phyloP scores from a whole-genome alignment of 139 green algal genomes.

The Mesotaenium endlicherianum region DNA sequence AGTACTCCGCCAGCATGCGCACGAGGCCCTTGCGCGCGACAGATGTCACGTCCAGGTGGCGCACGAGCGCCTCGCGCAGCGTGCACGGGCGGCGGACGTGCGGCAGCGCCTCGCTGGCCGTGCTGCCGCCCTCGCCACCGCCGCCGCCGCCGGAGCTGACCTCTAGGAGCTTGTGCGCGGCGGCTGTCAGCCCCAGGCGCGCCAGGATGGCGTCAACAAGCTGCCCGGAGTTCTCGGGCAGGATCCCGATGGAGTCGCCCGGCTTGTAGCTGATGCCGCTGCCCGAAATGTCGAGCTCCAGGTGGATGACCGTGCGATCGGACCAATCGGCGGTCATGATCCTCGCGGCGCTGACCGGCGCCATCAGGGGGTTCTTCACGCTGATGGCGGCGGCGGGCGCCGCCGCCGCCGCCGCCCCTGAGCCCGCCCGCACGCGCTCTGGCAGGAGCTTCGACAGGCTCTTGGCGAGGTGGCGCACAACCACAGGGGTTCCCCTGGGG shows the following conservation, averaged over 20 bases:
- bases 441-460: no score
- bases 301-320: slow-evolving; percentile 73
- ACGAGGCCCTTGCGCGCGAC: slow-evolving; percentile 77
- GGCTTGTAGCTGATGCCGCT: slow-evolving; percentile 70
- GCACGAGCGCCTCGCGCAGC: slow-evolving; percentile 66
- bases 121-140: slow-evolving; percentile 12
- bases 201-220: slow-evolving; percentile 66
- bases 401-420: no score
- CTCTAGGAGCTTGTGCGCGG: neutral
- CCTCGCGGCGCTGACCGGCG: neutral
- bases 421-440: no score
- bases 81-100: slow-evolving; percentile 67
- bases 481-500: no score
- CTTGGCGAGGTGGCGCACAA: no score
- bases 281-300: slow-evolving; percentile 73
- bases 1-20: slow-evolving; percentile 82
- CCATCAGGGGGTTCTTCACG: neutral
- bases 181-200: slow-evolving; percentile 53
- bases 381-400: no score
- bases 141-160: neutral
- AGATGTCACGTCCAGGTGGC: slow-evolving; percentile 72
- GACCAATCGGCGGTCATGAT: slow-evolving; percentile 39
- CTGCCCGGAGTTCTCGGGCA: slow-evolving; percentile 68
- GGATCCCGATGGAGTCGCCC: slow-evolving; percentile 83
- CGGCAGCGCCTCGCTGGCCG: neutral